Evolutionary conservation across 1,284 basidiomycete species (phyloP).

Genomic region (Fistulinella cinereoalba): DNA sequence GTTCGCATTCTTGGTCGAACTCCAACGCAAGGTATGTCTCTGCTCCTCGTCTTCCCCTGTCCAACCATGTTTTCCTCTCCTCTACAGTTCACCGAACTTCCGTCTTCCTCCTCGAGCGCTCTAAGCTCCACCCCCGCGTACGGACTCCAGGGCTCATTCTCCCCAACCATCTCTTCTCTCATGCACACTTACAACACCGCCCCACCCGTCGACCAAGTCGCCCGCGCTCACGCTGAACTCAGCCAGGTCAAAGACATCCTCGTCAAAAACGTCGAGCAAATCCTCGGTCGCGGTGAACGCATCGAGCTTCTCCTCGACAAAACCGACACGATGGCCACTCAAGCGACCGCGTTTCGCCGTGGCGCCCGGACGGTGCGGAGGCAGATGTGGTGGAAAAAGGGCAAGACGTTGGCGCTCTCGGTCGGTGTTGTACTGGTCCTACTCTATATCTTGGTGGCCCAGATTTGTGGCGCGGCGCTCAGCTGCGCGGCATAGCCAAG

Average conservation of each 20-base stretch:
- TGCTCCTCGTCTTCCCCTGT: slow-evolving; percentile 6
- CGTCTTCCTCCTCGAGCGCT: slow-evolving; percentile 47
- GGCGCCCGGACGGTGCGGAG: slow-evolving; percentile 84
- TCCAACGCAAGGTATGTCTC: slow-evolving; percentile 68
- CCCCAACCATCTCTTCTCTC: slow-evolving; percentile 62
- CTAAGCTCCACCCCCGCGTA: slow-evolving; percentile 46
- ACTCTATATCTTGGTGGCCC: slow-evolving; percentile 77
- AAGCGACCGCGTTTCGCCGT: slow-evolving; percentile 93
- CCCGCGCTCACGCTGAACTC: slow-evolving; percentile 87
- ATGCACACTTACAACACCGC: slow-evolving; percentile 86
- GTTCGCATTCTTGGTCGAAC: slow-evolving; percentile 87
- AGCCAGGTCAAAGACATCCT: slow-evolving; percentile 96
- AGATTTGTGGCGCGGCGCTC: slow-evolving; percentile 81
- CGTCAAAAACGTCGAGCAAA: slow-evolving; percentile 96
- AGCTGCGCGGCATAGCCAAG: slow-evolving; percentile 52
- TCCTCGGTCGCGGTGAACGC: slow-evolving; percentile 90
- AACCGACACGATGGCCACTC: slow-evolving; percentile 93
- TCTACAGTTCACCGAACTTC: slow-evolving; percentile 58
- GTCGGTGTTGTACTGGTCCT: slow-evolving; percentile 72
- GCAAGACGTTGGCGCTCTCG: slow-evolving; percentile 69
- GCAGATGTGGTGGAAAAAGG: slow-evolving; percentile 98
- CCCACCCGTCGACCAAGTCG: slow-evolving; percentile 90
- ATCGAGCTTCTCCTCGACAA: slow-evolving; percentile 97
- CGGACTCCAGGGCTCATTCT: slow-evolving; percentile 69
- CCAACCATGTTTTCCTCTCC: neutral